Evolutionary conservation across 352 stramenopile species (phyloP), one percentile per base, ranked within the genome.

Genomic region (Phytophthora citricola): DNA sequence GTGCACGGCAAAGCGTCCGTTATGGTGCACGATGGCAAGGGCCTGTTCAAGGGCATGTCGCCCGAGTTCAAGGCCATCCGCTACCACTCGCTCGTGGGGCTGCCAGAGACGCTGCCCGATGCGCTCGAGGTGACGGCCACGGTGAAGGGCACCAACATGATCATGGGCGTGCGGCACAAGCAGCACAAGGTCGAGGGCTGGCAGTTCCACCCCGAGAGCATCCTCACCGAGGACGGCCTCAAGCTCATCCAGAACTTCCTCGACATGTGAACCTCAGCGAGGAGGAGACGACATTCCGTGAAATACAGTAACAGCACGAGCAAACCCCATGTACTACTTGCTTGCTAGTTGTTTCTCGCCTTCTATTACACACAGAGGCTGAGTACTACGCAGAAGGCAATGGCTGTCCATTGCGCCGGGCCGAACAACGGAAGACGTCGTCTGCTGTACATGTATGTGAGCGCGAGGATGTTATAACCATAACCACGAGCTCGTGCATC

Each of bases 121-220:
- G 82, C 79, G 36, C 76, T 95, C 31, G 77, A 93, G 43, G 86
- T 94, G n/a, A 94, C 88, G 32, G 83, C 86, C 22, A 93, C 86
- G 48, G 75, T 94, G 38, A 92, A 92, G 66, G 87, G 75, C 45
- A 92, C 82, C 32, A 66, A 89, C 60, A 95, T 96, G 83, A 96
- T 96, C 73, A 95, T 95, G 86, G 89, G 87, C 41, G 85, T 96
- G 54, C 83, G 89, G 32, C 89, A 96, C 82, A 94, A 91, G 61
- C 79, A 87, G 78, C 85, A 83, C 72, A 90, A 92, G 62, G 76
- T 96, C 44, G 87, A 96, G 64, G 89, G 87, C 55, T 91, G 93
- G 63, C 89, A 96, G 69, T 96, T 96, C 71, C 89, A 96, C 73
- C 89, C 89, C 0, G 89, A 96, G 58, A 95, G 86, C 58, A 95